Conservation (phyloP, 169 alveolate species). For the Cryptosporidium bovis region DNA sequence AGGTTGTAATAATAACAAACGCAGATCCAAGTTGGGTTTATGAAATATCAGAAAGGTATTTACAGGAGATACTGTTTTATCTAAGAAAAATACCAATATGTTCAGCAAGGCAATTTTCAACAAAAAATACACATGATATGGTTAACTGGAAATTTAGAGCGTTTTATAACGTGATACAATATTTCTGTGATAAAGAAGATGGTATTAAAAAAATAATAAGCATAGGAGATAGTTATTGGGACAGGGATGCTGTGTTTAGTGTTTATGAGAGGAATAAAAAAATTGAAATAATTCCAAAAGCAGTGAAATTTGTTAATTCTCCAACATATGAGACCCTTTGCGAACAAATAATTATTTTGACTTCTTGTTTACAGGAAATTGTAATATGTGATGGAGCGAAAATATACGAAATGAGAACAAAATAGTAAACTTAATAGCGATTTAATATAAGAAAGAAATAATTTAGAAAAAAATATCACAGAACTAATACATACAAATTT, state of each 20-base stretch:
- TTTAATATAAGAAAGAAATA: background rate
- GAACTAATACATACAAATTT: background rate
- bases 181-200: conserved; percentile 5
- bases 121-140: conserved; percentile 16
- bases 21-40: conserved; percentile 77
- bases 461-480: background rate
- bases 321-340: conserved; percentile 45
- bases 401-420: conserved; percentile 38
- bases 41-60: conserved; percentile 60
- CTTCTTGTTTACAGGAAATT: conserved; percentile 27
- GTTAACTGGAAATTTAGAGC: conserved; percentile 69
- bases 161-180: conserved; percentile 48
- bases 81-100: conserved; percentile 51
- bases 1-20: conserved; percentile 73
- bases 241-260: conserved; percentile 66
- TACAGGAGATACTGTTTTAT: conserved; percentile 44
- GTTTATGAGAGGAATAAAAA: conserved; percentile 49
- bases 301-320: conserved; percentile 21
- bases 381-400: conserved; percentile 42
- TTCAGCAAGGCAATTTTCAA: conserved; percentile 71
- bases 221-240: conserved; percentile 73
- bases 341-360: conserved; percentile 45
- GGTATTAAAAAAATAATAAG: conserved; percentile 41
- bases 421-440: background rate
- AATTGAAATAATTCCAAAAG: conserved; percentile 42